Evolutionary conservation across 2,329 filamentous ascomycete species (phyloP), one percentile per base, ranked within the genome.

Genomic region (Clarireedia monteithiana): DNA sequence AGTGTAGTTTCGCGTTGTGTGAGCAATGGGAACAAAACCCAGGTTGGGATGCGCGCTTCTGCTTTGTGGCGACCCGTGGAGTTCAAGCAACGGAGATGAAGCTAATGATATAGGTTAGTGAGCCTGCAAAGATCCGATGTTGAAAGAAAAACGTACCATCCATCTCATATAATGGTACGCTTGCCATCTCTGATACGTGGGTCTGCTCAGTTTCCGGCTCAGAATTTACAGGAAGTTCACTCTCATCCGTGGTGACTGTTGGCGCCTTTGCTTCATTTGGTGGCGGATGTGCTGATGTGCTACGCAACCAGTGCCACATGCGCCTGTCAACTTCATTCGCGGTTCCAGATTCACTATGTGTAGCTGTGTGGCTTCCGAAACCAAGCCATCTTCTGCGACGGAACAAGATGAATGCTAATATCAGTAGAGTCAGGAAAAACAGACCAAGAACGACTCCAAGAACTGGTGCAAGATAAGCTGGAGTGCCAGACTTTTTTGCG

Each of bases 381-480:
- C 58, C 60, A 17, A 68, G 59, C 17, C 59, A 67, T 42, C 67
- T 68, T 36, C 70, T 67, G 54, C 77, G 75, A 6, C 78, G 75
- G 69, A 76, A 81, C 20, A 85, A 71, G 20, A 82, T 71, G 44
- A 80, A 72, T 5, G 73, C 71, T 14, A 84, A 73, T 24, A 77
- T 70, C 5, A 79, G 58, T 17, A 76, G 74, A 1, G 77, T 78
- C 42, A 86, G 61, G 49, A 82, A 70, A 46, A 84, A 75, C 1
- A 83, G 71, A 3, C 81, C 82, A 2, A 84, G 73, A 4, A 85
- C 76, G 4, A 84, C 81, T 15, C 82, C 82, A 0, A 86, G 69
- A 2, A 87, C 78, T 0, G 84, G 82, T 0, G 77, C 77, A 1
- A 85, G 75, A 75, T 81, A 86, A 5, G 69, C 69, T 0, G 83